Conservation (phyloP, 352 stramenopile species). For the Aphanomyces stellatus region DNA sequence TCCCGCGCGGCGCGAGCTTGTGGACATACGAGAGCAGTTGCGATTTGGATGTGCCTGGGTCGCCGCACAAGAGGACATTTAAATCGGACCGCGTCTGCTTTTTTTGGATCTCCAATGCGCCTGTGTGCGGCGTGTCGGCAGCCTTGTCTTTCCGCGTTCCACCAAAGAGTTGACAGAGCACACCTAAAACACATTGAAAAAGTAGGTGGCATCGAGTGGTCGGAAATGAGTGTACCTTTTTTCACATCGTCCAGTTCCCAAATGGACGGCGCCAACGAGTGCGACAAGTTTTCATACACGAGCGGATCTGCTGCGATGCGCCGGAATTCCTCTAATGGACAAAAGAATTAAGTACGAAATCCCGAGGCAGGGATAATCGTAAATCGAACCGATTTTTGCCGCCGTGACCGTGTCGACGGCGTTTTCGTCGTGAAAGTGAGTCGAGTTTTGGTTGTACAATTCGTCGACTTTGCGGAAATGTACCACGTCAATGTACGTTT, state of each 20-base stretch:
- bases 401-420: slow-evolving; percentile 15
- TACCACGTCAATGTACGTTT: slow-evolving; percentile 98
- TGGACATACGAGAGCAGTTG: slow-evolving; percentile 98
- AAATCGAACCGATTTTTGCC: slow-evolving; percentile 27
- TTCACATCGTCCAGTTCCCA: slow-evolving; percentile 99
- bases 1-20: slow-evolving; percentile 92
- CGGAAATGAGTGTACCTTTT: slow-evolving; percentile 41
- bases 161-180: slow-evolving; percentile 98
- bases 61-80: slow-evolving; percentile 97
- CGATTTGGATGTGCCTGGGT: slow-evolving; percentile 97
- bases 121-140: no score
- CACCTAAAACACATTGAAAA: slow-evolving; percentile 31
- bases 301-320: slow-evolving; percentile 69
- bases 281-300: slow-evolving; percentile 73
- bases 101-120: slow-evolving; percentile 23
- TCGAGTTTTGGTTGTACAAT: slow-evolving; percentile 30
- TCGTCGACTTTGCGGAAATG: slow-evolving; percentile 93
- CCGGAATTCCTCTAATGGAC: slow-evolving; percentile 37
- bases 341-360: background rate
- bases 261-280: slow-evolving; percentile 76
- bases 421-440: slow-evolving; percentile 9
- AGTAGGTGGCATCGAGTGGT: no score
- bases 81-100: slow-evolving; percentile 93
- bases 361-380: background rate
- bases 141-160: slow-evolving; percentile 84